A percentile compares a stretch with the other conserved stretches of the same genome.
Conservation (phyloP, 2,329 filamentous ascomycete genomes). For the Monosporascus sp. region DNA sequence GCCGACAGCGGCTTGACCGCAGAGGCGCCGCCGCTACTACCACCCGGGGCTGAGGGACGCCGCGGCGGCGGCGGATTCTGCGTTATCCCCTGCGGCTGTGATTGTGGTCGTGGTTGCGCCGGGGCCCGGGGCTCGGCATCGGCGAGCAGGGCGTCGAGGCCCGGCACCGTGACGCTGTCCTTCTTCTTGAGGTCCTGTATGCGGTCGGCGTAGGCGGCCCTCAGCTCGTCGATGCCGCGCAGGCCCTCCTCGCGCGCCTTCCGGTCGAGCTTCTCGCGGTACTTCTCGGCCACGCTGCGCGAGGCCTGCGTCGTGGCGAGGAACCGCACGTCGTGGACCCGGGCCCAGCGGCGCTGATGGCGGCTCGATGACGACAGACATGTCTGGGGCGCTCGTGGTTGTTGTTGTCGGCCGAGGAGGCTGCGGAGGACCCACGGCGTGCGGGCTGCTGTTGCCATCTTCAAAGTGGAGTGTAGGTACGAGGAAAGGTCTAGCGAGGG, state of each 20-base stretch:
- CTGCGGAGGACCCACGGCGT: conserved; percentile 38
- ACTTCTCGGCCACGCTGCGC: conserved; percentile 71
- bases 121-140: conserved; percentile 19
- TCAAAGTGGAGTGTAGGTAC: neutral
- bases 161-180: conserved; percentile 48
- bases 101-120: conserved; percentile 28
- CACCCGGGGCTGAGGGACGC: conserved; percentile 8
- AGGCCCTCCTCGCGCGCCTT: conserved; percentile 74
- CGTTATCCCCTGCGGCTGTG: conserved; percentile 16
- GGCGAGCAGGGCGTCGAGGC: conserved; percentile 26
- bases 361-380: conserved; percentile 20
- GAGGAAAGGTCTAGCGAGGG: neutral
- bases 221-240: conserved; percentile 67
- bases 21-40: neutral
- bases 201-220: conserved; percentile 77
- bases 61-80: conserved; percentile 10
- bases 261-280: conserved; percentile 74
- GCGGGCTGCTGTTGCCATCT: conserved; percentile 2
- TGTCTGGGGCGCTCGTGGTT: conserved; percentile 27
- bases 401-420: conserved; percentile 29
- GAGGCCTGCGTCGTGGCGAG: conserved; percentile 70
- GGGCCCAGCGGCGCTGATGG: conserved; percentile 82
- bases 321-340: conserved; percentile 88
- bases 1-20: conserved; percentile 41
- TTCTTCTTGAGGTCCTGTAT: conserved; percentile 67